These are phyloP conservation scores for Tympanopsis confertula DNA, from an alignment of 2,329 filamentous ascomycete species.

Conservation along the genomic window DNA sequence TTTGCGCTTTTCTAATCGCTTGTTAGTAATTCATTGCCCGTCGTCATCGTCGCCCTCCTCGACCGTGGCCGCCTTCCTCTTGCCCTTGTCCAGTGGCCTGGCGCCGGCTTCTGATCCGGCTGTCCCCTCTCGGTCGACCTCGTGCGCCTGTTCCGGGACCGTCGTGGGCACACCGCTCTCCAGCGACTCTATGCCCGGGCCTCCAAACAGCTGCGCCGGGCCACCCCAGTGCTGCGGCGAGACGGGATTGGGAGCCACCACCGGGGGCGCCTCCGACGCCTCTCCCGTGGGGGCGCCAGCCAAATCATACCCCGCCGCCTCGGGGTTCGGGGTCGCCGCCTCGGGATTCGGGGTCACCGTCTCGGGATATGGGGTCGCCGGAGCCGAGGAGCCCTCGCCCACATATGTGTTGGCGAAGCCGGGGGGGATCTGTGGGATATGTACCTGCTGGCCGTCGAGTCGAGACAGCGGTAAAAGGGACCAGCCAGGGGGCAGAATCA, in stretches of 20 bases:
- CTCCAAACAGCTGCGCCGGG: slow-evolving; percentile 32
- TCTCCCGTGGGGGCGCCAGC: slow-evolving; percentile 3
- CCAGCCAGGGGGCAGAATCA: slow-evolving; percentile 54
- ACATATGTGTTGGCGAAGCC: slow-evolving; percentile 2
- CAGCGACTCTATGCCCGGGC: slow-evolving; percentile 7
- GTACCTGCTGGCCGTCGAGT: slow-evolving; percentile 23
- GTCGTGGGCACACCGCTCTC: not conserved
- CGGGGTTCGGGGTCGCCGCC: not conserved
- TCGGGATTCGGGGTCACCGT: not conserved
- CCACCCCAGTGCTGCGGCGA: slow-evolving; percentile 38
- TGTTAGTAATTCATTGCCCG: no score
- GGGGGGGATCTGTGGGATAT: not conserved
- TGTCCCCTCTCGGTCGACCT: slow-evolving; percentile 5
- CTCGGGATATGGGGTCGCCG: slow-evolving; percentile 3
- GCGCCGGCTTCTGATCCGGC: slow-evolving; percentile 7
- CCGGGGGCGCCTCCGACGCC: slow-evolving; percentile 11
- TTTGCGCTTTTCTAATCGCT: no score
- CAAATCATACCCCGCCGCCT: slow-evolving; percentile 4
- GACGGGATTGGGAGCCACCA: slow-evolving; percentile 34
- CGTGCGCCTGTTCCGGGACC: slow-evolving; percentile 4
- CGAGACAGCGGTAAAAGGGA: slow-evolving; percentile 49
- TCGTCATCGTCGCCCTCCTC: slow-evolving; percentile 29
- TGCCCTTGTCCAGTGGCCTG: slow-evolving; percentile 20
- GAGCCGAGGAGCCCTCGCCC: slow-evolving; percentile 4
- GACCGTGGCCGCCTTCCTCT: slow-evolving; percentile 31